A percentile compares a stretch with the other conserved stretches of the same genome.
These are phyloP conservation scores for Oxyria digyna DNA, from an alignment of 148 eudicot genomes.

Conservation along the genomic window DNA sequence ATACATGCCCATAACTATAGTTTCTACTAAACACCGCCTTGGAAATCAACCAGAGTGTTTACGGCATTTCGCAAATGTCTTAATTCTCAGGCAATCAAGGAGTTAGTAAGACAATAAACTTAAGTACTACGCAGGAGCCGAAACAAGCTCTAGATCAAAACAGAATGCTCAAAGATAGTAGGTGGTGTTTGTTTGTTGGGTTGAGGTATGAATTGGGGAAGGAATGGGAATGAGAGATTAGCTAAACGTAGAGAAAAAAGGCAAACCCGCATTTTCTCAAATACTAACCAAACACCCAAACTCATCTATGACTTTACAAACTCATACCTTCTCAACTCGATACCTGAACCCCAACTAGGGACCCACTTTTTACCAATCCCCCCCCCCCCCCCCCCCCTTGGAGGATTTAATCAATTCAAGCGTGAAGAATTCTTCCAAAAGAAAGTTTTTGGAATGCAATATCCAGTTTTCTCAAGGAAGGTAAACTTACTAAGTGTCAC, in stretches of 20 bases:
- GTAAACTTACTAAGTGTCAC: constrained; percentile 73
- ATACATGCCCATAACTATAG: background rate
- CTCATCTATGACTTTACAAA: no score
- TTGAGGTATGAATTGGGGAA: no score
- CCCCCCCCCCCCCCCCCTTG: no score
- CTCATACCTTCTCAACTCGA: background rate
- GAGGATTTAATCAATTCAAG: no score
- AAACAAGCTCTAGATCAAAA: background rate
- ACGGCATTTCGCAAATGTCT: background rate
- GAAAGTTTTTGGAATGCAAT: background rate
- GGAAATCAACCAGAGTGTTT: background rate
- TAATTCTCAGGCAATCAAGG: background rate
- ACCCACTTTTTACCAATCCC: no score
- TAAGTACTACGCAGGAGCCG: background rate
- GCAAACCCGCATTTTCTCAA: no score
- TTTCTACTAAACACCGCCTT: background rate
- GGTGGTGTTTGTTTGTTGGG: no score
- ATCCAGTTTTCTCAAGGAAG: background rate
- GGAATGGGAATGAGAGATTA: background rate
- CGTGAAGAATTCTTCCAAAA: background rate
- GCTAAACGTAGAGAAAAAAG: no score
- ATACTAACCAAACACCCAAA: no score
- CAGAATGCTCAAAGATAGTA: background rate
- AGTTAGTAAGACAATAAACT: background rate
- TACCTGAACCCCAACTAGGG: no score